Evolutionary conservation across 331 rosid species (phyloP).

Genomic region (Malus hybrid): DNA sequence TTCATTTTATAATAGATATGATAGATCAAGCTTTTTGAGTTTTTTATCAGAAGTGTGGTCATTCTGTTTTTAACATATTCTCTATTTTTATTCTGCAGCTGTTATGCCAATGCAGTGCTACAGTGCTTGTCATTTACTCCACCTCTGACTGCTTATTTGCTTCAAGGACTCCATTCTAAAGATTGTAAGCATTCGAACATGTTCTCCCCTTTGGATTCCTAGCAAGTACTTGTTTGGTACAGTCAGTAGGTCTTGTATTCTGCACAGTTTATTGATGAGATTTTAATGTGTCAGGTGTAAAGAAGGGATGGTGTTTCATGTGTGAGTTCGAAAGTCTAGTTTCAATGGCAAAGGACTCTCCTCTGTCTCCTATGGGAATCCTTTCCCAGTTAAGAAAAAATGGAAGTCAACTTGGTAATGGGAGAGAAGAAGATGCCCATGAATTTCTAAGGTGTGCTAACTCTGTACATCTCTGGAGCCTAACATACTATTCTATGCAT

Average conservation of each 20-base stretch:
- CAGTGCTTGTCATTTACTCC: constrained; percentile 95
- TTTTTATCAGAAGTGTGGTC: neutral
- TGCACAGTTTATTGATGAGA: constrained; percentile 9
- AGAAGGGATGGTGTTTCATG: constrained; percentile 69
- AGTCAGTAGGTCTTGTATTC: constrained; percentile 1
- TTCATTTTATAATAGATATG: neutral
- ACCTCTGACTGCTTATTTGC: constrained; percentile 79
- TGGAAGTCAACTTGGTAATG: constrained; percentile 85
- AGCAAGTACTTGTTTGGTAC: neutral
- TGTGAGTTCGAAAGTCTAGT: constrained; percentile 85
- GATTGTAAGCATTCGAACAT: constrained; percentile 48
- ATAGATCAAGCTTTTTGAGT: neutral
- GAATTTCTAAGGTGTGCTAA: constrained; percentile 71
- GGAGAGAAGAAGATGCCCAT: constrained; percentile 96
- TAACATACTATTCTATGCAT: neutral
- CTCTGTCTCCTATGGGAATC: constrained; percentile 61
- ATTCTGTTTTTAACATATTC: constrained; percentile 5
- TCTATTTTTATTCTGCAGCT: constrained; percentile 44
- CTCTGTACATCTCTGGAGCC: neutral
- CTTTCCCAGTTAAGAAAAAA: constrained; percentile 64
- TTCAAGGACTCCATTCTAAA: constrained; percentile 81
- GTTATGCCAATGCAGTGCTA: constrained; percentile 89
- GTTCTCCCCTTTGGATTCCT: constrained; percentile 11
- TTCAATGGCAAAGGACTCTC: constrained; percentile 59
- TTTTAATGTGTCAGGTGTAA: constrained; percentile 45